These are phyloP conservation scores for Cladophialophora chaetospira DNA, from an alignment of 2,329 filamentous ascomycete species.

Conservation along the genomic window DNA sequence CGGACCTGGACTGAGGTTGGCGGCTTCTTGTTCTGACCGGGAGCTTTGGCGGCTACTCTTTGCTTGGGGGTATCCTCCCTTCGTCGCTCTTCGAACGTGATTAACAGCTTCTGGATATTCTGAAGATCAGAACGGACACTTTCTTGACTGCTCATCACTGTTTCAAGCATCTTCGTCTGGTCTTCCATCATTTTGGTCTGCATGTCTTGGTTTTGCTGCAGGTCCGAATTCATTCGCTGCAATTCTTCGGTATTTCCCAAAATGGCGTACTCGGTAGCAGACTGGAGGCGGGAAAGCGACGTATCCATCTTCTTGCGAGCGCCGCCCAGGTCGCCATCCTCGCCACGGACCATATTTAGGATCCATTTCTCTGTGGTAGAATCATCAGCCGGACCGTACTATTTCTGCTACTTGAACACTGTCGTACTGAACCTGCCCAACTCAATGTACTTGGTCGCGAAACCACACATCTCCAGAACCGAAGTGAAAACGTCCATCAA, in stretches of 20 bases:
- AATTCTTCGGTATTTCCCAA: conserved; percentile 20
- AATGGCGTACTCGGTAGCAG: conserved; percentile 13
- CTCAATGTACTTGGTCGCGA: conserved; percentile 20
- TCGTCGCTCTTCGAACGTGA: conserved; percentile 6
- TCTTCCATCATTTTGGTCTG: conserved; percentile 7
- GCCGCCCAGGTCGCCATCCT: conserved; percentile 11
- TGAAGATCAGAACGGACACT: conserved; percentile 1
- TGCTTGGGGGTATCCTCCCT: conserved; percentile 1
- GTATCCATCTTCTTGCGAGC: conserved; percentile 16
- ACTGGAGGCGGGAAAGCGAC: conserved; percentile 9
- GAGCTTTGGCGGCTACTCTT: not conserved
- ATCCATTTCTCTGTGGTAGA: conserved; percentile 14
- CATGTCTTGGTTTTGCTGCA: conserved; percentile 13
- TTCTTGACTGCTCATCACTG: conserved; percentile 2
- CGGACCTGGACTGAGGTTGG: conserved; percentile 7
- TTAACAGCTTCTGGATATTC: conserved; percentile 6
- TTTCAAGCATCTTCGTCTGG: conserved; percentile 7
- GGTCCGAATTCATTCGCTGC: conserved; percentile 9
- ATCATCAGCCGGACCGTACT: not conserved
- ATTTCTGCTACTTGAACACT: not conserved
- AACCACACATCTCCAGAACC: conserved; percentile 17
- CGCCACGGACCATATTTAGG: conserved; percentile 10
- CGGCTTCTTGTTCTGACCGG: conserved; percentile 2
- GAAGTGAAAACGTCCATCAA: conserved; percentile 22
- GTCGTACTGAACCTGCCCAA: conserved; percentile 14